Evolutionary conservation across 225 moss, liverwort and hornwort species (phyloP).

Genomic region (Straminergon stramineum): DNA sequence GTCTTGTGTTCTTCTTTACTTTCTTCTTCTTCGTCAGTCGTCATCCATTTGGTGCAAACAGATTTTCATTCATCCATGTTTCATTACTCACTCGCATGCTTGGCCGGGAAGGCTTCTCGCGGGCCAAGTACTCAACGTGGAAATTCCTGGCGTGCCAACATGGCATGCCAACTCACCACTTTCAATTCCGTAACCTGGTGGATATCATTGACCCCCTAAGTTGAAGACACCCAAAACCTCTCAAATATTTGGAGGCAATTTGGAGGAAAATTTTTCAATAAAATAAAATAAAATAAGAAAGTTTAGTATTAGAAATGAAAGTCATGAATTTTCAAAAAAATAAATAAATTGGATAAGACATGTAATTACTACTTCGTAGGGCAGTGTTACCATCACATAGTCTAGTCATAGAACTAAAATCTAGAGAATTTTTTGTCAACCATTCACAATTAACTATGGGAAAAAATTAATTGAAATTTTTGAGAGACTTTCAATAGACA

Average conservation of each 20-base stretch:
- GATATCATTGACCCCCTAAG: neutral
- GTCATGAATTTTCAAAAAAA: neutral
- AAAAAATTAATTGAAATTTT: neutral
- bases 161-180: neutral
- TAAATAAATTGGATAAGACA: neutral
- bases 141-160: neutral
- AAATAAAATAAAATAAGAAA: no score
- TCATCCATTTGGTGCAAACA: neutral
- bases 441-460: accelerated
- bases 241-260: neutral
- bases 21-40: neutral
- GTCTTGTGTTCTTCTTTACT: neutral
- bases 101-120: neutral
- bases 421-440: accelerated
- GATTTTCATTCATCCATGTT: neutral
- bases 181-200: neutral
- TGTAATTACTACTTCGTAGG: neutral
- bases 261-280: neutral
- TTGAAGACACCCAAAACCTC: accelerated
- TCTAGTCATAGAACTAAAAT: accelerated
- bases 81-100: neutral
- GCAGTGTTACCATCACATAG: accelerated
- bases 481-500: neutral
- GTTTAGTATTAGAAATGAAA: neutral
- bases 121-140: neutral